These are phyloP conservation scores for Albugo laibachii DNA, from an alignment of 352 stramenopile genomes.

Conservation along the genomic window DNA sequence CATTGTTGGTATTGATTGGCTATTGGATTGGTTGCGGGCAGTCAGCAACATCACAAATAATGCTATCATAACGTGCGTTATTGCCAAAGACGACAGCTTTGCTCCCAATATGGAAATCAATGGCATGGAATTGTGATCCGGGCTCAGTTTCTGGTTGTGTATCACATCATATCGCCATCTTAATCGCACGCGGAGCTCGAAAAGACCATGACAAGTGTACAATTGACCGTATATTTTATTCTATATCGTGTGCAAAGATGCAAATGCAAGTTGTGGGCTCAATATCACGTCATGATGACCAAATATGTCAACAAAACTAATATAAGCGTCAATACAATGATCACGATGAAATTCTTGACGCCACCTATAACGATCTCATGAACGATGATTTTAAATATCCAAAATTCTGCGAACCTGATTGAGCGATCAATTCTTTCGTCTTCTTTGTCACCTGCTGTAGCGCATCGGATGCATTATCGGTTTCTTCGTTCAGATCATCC, in stretches of 20 bases:
- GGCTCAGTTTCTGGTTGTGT: too few relatives aligned
- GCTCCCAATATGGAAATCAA: conserved; percentile 9
- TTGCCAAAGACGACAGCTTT: conserved; percentile 17
- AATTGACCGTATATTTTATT: too few relatives aligned
- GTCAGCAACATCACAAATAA: conserved; percentile 41
- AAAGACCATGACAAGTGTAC: too few relatives aligned
- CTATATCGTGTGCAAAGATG: too few relatives aligned
- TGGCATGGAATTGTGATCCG: neutral
- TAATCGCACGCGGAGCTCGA: too few relatives aligned
- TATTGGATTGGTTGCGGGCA: conserved; percentile 32
- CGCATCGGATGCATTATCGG: conserved; percentile 54
- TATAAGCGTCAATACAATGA: conserved; percentile 71
- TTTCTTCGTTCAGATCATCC: conserved; percentile 67
- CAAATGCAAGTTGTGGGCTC: too few relatives aligned
- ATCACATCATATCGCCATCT: too few relatives aligned
- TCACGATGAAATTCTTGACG: conserved; percentile 75
- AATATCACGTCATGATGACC: conserved; percentile 67
- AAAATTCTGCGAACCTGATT: conserved; percentile 19
- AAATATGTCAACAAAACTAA: conserved; percentile 72
- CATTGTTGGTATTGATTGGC: conserved; percentile 36
- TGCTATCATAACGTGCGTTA: conserved; percentile 29
- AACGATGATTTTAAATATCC: neutral
- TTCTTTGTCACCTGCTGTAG: conserved; percentile 65
- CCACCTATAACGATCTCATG: conserved; percentile 17
- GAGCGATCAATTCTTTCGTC: conserved; percentile 70